phyloP scores from a whole-genome alignment of 345 rosid species.

The Citrus hindsii region DNA sequence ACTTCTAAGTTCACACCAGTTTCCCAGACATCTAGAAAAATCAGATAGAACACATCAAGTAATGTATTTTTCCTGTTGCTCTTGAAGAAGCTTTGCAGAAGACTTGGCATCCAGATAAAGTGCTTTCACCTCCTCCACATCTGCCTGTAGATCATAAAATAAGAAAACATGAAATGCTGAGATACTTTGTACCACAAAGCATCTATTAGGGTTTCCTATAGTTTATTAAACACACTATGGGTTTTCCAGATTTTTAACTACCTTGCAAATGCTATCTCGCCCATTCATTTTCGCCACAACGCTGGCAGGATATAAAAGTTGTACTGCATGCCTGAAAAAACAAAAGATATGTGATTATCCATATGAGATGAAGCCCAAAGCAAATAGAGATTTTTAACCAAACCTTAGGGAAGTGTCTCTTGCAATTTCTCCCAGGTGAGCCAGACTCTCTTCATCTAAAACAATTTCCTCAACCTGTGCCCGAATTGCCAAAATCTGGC shows the following conservation, averaged over 20 bases:
- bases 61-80: conserved; percentile 87
- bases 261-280: conserved; percentile 91
- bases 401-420: conserved; percentile 80
- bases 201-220: background rate
- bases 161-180: background rate
- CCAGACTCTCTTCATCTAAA: conserved; percentile 90
- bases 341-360: background rate
- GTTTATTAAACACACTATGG: background rate
- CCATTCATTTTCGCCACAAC: conserved; percentile 95
- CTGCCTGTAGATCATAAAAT: conserved; percentile 47
- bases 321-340: conserved; percentile 82
- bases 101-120: conserved; percentile 92
- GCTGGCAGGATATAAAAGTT: conserved; percentile 88
- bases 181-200: background rate
- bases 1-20: background rate
- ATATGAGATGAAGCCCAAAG: background rate
- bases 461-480: conserved; percentile 91
- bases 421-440: conserved; percentile 82
- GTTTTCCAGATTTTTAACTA: conserved; percentile 14
- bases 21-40: background rate
- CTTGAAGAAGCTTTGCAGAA: conserved; percentile 84
- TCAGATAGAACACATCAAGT: conserved; percentile 32
- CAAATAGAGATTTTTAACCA: background rate
- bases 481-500: conserved; percentile 93
- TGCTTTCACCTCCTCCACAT: conserved; percentile 76